Conservation (phyloP, 345 rosid species). For the Moringa oleifera region DNA sequence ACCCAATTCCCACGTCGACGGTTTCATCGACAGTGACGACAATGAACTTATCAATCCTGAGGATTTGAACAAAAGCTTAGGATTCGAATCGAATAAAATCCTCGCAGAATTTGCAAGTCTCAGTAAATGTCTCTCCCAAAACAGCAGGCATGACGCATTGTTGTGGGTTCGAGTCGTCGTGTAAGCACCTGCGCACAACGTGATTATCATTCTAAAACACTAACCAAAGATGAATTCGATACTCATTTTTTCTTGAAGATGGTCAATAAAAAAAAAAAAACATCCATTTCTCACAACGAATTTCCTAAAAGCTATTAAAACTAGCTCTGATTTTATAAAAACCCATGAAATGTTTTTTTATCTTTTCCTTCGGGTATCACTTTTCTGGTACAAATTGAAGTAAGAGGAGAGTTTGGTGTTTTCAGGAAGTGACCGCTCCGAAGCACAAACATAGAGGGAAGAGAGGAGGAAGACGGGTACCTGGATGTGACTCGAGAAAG, state of each 20-base stretch:
- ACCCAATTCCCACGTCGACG: conserved; percentile 32
- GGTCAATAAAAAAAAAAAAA: too few species aligned
- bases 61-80: conserved; percentile 35
- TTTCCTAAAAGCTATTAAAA: too few species aligned
- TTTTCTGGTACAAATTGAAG: too few species aligned
- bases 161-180: conserved; percentile 73
- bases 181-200: conserved; percentile 54
- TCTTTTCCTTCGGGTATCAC: too few species aligned
- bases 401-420: too few species aligned
- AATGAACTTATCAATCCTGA: not conserved
- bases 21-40: conserved; percentile 11
- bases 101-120: conserved; percentile 53
- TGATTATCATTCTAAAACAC: not conserved
- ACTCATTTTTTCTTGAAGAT: too few species aligned
- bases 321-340: too few species aligned
- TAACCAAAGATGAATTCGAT: not conserved
- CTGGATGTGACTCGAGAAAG: conserved; percentile 49
- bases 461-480: conserved; percentile 13
- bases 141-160: conserved; percentile 43
- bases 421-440: too few species aligned
- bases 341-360: too few species aligned
- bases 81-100: conserved; percentile 44
- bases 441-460: too few species aligned
- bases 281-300: too few species aligned
- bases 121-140: conserved; percentile 65